phyloP scores from a whole-genome alignment of 2,329 filamentous ascomycete genomes.

The Iodosphaeria phyllophila region DNA sequence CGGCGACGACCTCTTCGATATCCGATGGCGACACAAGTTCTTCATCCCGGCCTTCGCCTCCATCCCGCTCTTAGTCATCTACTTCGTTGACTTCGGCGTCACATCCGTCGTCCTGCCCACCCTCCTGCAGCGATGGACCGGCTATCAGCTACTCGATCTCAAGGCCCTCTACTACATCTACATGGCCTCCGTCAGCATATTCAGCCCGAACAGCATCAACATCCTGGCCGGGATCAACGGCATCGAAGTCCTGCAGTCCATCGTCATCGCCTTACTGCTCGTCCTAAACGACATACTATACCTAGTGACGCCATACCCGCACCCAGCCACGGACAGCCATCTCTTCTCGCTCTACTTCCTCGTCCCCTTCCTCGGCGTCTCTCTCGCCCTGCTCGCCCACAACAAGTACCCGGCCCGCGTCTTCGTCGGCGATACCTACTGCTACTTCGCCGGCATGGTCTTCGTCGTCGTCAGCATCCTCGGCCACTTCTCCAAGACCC shows the following conservation, averaged over 20 bases:
- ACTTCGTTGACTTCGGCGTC: slow-evolving; percentile 96
- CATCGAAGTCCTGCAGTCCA: slow-evolving; percentile 85
- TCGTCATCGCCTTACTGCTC: slow-evolving; percentile 74
- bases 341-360: slow-evolving; percentile 91
- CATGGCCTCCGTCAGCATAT: slow-evolving; percentile 93
- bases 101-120: slow-evolving; percentile 87
- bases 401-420: slow-evolving; percentile 94
- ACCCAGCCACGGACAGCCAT: slow-evolving; percentile 89
- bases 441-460: slow-evolving; percentile 98
- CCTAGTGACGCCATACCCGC: slow-evolving; percentile 64
- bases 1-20: slow-evolving; percentile 92
- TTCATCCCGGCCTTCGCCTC: slow-evolving; percentile 90
- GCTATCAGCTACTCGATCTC: slow-evolving; percentile 61
- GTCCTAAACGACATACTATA: slow-evolving; percentile 79
- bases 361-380: slow-evolving; percentile 86
- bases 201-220: slow-evolving; percentile 97
- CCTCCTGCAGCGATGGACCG: slow-evolving; percentile 67
- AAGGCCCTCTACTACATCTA: slow-evolving; percentile 79
- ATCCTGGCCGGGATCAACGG: slow-evolving; percentile 99
- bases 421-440: slow-evolving; percentile 97
- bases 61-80: slow-evolving; percentile 85
- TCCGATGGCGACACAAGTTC: slow-evolving; percentile 97
- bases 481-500: slow-evolving; percentile 94
- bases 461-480: slow-evolving; percentile 94
- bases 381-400: slow-evolving; percentile 66